Evolutionary conservation across 371 early-diverging fungal genomes (phyloP).

Genomic region (Lichtheimia ramosa): DNA sequence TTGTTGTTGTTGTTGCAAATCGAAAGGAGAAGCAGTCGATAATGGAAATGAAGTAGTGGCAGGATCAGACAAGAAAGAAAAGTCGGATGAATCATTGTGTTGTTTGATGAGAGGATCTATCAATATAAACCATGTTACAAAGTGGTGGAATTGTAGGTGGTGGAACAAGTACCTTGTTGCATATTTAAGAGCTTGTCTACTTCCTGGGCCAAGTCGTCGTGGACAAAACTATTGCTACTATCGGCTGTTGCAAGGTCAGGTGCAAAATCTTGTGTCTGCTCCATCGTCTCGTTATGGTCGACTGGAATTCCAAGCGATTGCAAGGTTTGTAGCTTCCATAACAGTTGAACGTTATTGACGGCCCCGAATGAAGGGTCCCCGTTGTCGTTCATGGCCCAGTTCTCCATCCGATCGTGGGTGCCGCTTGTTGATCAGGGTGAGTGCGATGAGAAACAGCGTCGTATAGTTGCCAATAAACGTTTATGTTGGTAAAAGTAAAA

Average conservation of each 20-base stretch:
- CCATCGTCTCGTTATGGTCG: constrained; percentile 6
- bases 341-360: constrained; percentile 18
- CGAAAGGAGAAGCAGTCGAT: neutral
- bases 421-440: neutral
- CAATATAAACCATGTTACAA: no score
- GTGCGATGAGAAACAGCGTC: constrained; percentile 5
- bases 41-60: neutral
- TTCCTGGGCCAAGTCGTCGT: constrained; percentile 29
- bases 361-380: constrained; percentile 16
- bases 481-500: neutral
- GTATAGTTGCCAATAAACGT: neutral
- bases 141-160: no score
- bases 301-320: constrained; percentile 14
- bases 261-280: neutral
- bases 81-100: neutral
- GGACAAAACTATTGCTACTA: constrained; percentile 1
- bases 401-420: constrained; percentile 12
- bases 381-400: constrained; percentile 19
- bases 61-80: neutral
- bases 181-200: constrained; percentile 31
- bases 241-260: neutral
- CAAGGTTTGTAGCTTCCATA: constrained; percentile 15
- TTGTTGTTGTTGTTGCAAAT: neutral
- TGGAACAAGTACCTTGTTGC: constrained; percentile 6
- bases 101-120: neutral